Evolutionary conservation across 148 eudicot species (phyloP).

Genomic region (Rhododendron ferrugineum): DNA sequence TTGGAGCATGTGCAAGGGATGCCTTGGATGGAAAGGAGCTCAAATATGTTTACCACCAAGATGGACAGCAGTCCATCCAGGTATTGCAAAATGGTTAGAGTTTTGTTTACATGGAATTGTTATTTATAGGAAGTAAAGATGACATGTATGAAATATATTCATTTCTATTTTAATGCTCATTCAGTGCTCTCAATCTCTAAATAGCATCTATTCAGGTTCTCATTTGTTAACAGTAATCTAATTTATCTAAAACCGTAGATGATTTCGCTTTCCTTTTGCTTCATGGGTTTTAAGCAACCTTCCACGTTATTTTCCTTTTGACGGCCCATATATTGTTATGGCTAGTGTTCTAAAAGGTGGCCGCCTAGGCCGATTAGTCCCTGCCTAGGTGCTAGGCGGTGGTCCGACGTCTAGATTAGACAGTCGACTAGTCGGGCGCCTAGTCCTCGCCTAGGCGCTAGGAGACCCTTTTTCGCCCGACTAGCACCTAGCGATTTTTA

Average conservation of each 20-base stretch:
- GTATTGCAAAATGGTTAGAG: conserved; percentile 25
- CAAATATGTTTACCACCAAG: conserved; percentile 79
- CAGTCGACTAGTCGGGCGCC: too few species aligned
- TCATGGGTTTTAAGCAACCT: background rate
- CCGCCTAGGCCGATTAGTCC: too few species aligned
- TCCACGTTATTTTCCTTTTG: background rate
- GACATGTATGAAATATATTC: background rate
- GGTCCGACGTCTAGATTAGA: too few species aligned
- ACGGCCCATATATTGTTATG: background rate
- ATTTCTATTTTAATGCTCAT: background rate
- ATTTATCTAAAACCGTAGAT: background rate
- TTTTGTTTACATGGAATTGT: background rate
- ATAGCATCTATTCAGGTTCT: background rate
- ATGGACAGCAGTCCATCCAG: conserved; percentile 77
- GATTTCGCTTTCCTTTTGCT: conserved; percentile 3
- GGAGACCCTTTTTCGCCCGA: too few species aligned
- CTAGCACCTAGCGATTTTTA: too few species aligned
- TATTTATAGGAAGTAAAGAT: background rate
- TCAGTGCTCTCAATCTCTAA: background rate
- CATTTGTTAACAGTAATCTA: background rate
- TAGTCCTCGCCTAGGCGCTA: too few species aligned
- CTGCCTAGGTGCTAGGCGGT: too few species aligned
- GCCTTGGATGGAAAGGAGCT: conserved; percentile 76
- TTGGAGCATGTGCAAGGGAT: conserved; percentile 83
- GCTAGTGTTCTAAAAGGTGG: too few species aligned